Evolutionary conservation across 1,284 basidiomycete genomes (phyloP).

Genomic region (Fomitopsis betulina): DNA sequence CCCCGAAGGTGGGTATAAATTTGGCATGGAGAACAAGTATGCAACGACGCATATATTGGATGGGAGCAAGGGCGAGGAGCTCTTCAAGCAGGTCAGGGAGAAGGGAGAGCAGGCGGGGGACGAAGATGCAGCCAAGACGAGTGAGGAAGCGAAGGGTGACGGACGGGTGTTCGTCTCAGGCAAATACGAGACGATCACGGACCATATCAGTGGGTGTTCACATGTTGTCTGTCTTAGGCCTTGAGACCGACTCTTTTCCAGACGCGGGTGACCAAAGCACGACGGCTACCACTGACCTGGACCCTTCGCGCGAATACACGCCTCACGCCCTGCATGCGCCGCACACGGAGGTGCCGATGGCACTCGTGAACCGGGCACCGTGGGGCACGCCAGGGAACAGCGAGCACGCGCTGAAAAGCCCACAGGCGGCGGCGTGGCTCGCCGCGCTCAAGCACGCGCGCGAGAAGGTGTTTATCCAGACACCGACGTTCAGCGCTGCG

Average conservation of each 20-base stretch:
- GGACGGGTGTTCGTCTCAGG: slow-evolving; percentile 8
- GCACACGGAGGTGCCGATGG: slow-evolving; percentile 68
- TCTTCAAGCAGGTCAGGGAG: slow-evolving; percentile 1
- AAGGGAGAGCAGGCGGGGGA: slow-evolving; percentile 3
- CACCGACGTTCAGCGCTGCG: slow-evolving; percentile 71
- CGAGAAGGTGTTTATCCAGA: slow-evolving; percentile 73
- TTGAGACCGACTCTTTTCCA: slow-evolving; percentile 4
- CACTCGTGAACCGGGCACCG: slow-evolving; percentile 66
- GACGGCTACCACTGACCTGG: slow-evolving; percentile 25
- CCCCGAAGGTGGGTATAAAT: slow-evolving; percentile 35
- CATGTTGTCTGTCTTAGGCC: not conserved
- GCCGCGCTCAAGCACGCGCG: slow-evolving; percentile 67
- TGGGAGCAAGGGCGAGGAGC: slow-evolving; percentile 6
- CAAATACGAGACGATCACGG: slow-evolving; percentile 8
- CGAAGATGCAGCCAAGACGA: not conserved
- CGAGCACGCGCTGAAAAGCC: slow-evolving; percentile 19
- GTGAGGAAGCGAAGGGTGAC: not conserved
- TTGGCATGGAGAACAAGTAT: slow-evolving; percentile 46
- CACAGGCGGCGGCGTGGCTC: slow-evolving; percentile 77
- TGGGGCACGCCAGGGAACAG: slow-evolving; percentile 37
- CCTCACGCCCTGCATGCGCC: slow-evolving; percentile 54
- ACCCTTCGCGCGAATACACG: slow-evolving; percentile 32
- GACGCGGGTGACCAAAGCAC: slow-evolving; percentile 33
- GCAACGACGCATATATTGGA: slow-evolving; percentile 21
- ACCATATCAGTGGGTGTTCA: slow-evolving; percentile 9